Evolutionary conservation across 1,284 basidiomycete species (phyloP).

Genomic region (Neonothopanus nambi): DNA sequence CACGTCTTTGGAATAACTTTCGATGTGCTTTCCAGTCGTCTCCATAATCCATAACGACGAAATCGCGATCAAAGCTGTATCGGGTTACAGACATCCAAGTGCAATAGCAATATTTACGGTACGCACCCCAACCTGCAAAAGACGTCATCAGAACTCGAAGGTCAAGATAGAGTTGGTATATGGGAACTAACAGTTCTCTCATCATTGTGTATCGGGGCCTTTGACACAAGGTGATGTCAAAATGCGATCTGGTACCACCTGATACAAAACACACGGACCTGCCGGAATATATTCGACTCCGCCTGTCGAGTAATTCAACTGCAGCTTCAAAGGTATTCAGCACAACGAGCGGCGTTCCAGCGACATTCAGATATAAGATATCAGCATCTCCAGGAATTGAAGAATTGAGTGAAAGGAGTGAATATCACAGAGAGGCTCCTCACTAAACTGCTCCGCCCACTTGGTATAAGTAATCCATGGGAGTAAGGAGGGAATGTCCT

Average conservation of each 20-base stretch:
- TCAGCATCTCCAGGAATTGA: not conserved
- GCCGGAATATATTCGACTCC: conserved; percentile 12
- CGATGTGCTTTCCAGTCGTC: conserved; percentile 45
- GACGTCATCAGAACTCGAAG: not conserved
- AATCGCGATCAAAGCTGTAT: conserved; percentile 4
- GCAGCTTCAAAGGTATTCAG: conserved; percentile 2
- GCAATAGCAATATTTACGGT: not conserved
- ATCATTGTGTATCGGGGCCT: too few species aligned
- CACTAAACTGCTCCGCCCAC: conserved; percentile 11
- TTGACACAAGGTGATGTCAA: not conserved
- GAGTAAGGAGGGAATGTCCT: conserved; percentile 1
- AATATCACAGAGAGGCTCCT: too few species aligned
- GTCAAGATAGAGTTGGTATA: not conserved
- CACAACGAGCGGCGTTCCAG: not conserved
- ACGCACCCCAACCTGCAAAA: conserved; percentile 3
- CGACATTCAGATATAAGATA: conserved; percentile 9
- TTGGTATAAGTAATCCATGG: conserved; percentile 3
- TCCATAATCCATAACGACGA: conserved; percentile 35
- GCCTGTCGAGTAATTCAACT: conserved; percentile 9
- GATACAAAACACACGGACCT: too few species aligned
- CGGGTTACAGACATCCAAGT: not conserved
- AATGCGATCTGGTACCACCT: too few species aligned
- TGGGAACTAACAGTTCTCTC: conserved; percentile 4
- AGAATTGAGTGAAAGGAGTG: not conserved
- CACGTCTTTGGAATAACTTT: too few species aligned